A percentile compares a stretch with the other conserved stretches of the same genome.
Conservation (phyloP, 2,329 filamentous ascomycete species). For the Microdochium bolleyi region DNA sequence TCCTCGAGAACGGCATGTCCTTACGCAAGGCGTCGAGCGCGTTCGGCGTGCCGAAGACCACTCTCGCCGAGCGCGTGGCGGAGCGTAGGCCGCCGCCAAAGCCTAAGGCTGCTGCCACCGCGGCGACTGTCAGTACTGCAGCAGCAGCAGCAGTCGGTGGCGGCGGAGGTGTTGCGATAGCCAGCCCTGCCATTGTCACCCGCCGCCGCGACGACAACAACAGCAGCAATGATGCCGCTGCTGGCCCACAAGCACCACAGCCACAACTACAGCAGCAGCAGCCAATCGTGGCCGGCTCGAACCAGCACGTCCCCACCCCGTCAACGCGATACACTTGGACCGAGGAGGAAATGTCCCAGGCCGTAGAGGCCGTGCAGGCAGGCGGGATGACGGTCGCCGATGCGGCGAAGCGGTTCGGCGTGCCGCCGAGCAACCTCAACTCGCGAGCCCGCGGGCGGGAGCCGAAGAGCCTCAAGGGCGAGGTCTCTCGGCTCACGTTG, state of each 20-base stretch:
- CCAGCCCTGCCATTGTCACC: background rate
- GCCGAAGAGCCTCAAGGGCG: constrained; percentile 10
- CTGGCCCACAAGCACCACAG: background rate
- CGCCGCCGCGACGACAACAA: background rate
- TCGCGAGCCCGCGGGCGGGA: constrained; percentile 10
- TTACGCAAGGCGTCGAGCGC: constrained; percentile 11
- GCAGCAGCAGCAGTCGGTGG: background rate
- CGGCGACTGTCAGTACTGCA: background rate
- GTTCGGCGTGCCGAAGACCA: constrained; percentile 15
- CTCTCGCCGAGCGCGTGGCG: constrained; percentile 11
- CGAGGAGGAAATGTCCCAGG: constrained; percentile 12
- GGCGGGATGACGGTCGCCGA: constrained; percentile 7
- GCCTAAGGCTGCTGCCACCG: constrained; percentile 1
- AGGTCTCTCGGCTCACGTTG: constrained; percentile 11
- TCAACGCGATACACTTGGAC: constrained; percentile 11
- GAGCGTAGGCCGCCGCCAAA: constrained; percentile 5
- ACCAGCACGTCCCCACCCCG: background rate
- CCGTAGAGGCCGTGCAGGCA: constrained; percentile 9
- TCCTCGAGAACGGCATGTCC: constrained; percentile 12
- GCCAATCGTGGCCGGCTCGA: background rate
- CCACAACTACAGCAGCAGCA: constrained; percentile 4
- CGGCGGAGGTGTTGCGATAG: background rate
- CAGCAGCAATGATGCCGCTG: background rate
- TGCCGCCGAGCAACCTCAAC: constrained; percentile 14
- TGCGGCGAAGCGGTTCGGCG: constrained; percentile 13